Base-by-base conservation (phyloP, 306 rosid species). In the Trifolium pratense region DNA sequence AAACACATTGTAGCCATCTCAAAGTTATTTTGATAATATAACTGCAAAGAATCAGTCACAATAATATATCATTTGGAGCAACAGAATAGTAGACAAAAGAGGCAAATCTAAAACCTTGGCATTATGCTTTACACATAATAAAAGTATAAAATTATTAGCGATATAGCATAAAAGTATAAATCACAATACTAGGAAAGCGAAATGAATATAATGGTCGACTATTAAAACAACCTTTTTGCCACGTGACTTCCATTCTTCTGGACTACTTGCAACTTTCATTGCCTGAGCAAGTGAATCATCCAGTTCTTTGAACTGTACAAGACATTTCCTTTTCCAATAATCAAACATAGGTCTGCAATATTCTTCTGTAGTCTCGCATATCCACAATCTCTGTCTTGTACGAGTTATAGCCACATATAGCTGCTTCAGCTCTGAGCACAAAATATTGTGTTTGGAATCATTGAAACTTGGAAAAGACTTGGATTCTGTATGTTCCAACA, bases 1-100 rank as follows among this genome's bases (percentile, higher is more conserved):
- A 92, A 92, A 67, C 96, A 92, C 83, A 83, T 83, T 48, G 91
- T 89, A n/a, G 96, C 97, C 88, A 79, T 86, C 84, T 83, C 88
- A 39, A 65, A 91, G 64, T 91, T 91, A 26, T 78, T 79, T 80
- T 87, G 91, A 26, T 82, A 45, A 72, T 78, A 89, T 7, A 92
- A 78, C 97, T 87, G 86, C 75, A 66, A 71, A 34, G 39, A 8
- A 34, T 5, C 9, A 34, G 2, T 34, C 1, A 34, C 1, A 34
- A 6, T 34, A 7, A 34, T 7, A 34, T 34, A 34, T 34, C 39
- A 34, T 34, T 34, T 34, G 9, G 39, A 34, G 39, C 39, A 34
- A 34, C 7, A 34, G 2, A 34, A 34, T 34, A 34, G 0, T 8
- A 34, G 37, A 34, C 9, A 34, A 6, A 66, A 67, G 12, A 25